Evolutionary conservation across 768 basidiomycete species (phyloP).

Genomic region (Dentipellis sp.): DNA sequence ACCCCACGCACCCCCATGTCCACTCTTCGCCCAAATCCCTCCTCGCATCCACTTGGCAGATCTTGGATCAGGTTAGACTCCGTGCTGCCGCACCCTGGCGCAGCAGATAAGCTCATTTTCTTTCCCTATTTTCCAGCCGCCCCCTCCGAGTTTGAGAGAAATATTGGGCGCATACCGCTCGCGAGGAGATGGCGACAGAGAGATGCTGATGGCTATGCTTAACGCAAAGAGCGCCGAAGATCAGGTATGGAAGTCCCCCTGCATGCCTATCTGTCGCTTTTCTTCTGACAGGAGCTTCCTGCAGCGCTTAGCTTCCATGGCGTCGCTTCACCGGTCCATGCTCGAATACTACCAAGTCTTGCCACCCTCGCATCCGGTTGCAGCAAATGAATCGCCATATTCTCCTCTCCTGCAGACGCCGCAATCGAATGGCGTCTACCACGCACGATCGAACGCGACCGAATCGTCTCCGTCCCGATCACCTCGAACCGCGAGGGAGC

Average conservation of each 20-base stretch:
- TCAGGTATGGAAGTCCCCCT: constrained; percentile 45
- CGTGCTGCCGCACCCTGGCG: not conserved
- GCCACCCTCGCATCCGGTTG: constrained; percentile 4
- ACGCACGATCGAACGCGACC: not conserved
- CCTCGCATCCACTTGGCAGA: constrained; percentile 34
- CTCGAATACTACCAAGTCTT: constrained; percentile 42
- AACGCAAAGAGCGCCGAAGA: constrained; percentile 92
- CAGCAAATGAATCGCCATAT: constrained; percentile 3
- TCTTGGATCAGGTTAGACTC: constrained; percentile 35
- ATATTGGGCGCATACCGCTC: constrained; percentile 79
- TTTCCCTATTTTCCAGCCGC: constrained; percentile 31
- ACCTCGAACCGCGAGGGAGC: not conserved
- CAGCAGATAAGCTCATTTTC: not conserved
- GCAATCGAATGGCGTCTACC: constrained; percentile 1
- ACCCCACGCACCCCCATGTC: constrained; percentile 1
- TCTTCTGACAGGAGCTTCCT: constrained; percentile 5
- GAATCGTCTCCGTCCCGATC: constrained; percentile 1
- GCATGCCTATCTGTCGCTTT: not conserved
- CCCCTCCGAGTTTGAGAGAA: constrained; percentile 77
- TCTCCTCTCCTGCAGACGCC: not conserved
- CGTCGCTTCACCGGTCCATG: constrained; percentile 61
- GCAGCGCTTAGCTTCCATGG: constrained; percentile 64
- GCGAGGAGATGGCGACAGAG: constrained; percentile 87
- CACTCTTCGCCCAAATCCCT: constrained; percentile 20
- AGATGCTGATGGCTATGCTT: constrained; percentile 84